Evolutionary conservation across 768 basidiomycete species (phyloP), one percentile per base, ranked within the genome.

Genomic region (Tricholoma hemisulphureum): DNA sequence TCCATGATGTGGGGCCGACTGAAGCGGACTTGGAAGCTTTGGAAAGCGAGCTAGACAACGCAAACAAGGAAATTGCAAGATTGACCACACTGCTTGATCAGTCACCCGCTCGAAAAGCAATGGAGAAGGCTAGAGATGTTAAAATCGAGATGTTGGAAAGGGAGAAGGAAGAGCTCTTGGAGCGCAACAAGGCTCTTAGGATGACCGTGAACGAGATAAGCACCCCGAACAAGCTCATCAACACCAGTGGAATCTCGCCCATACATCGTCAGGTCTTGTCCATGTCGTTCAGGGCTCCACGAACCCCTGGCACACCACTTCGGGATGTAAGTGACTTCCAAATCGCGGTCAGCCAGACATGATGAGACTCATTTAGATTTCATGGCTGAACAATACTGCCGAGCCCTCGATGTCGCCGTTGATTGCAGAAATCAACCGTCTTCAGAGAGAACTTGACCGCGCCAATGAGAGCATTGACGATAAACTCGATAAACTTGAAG

Each of bases 391-490:
- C 62, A 81, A 71, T 20, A 86, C 85, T 3, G 76, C 79, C 6
- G 87, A 89, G 58, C 77, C 80, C 5, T 77, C 82, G 11, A 71
- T 82, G 2, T 76, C 86, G 3, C 88, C 89, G 29, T 71, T 91
- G 16, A 68, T 92, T n/a, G 73, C 78, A 1, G 89, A 94, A 69
- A 89, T 94, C 51, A 78, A 77, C 51, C 82, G 87, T 21, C 75
- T 95, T 34, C 88, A 93, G 63, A 76, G 76, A 16, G 87, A 94
- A 62, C 85, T 95, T 24, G 87, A 89, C 60, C 78, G 68, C 2
- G 93, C 92, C 9, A 93, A 95, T 67, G 86, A 88, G 32, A 88
- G 83, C 63, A 90, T 95, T 54, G 94, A 95, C 63, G 87, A 93
- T 66, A 94, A 95, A 69, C 78, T 95, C 14, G 91, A 93, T 67